These are phyloP conservation scores for Aegilops umbellulata DNA, from an alignment of 176 grass and related monocot genomes.

Conservation along the genomic window DNA sequence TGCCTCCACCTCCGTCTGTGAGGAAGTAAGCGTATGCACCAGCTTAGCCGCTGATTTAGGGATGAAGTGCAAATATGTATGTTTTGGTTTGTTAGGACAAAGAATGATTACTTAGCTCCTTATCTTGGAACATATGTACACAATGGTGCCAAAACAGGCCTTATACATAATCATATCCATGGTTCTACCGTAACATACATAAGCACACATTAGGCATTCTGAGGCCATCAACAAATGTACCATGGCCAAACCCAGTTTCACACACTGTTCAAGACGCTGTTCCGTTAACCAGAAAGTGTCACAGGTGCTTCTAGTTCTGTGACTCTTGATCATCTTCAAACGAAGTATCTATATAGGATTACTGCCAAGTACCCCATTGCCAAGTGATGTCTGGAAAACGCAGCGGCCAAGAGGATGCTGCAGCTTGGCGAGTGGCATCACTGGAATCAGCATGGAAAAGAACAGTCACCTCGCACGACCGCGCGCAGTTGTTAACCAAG, in stretches of 20 bases:
- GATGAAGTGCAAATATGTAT: too few species aligned
- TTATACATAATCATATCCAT: neutral
- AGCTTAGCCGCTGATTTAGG: too few species aligned
- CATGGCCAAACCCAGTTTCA: neutral
- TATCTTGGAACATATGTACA: neutral
- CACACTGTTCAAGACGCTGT: neutral
- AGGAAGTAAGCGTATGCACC: too few species aligned
- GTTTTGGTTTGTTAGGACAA: too few species aligned
- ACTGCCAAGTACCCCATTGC: constrained; percentile 44
- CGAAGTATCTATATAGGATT: constrained; percentile 1
- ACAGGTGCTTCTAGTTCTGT: neutral
- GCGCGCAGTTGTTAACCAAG: constrained; percentile 38
- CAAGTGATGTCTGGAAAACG: constrained; percentile 51
- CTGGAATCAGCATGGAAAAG: constrained; percentile 40
- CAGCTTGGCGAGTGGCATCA: neutral
- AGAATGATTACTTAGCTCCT: neutral
- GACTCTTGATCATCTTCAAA: neutral
- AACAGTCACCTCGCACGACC: constrained; percentile 46
- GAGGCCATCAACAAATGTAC: neutral
- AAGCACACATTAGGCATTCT: neutral
- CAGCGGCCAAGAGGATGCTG: constrained; percentile 11
- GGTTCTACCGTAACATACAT: neutral
- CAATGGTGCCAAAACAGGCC: neutral
- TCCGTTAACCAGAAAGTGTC: constrained; percentile 12
- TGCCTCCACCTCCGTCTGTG: too few species aligned